Conservation (phyloP, 495 filamentous ascomycete species). For the Penicillium angulare region DNA sequence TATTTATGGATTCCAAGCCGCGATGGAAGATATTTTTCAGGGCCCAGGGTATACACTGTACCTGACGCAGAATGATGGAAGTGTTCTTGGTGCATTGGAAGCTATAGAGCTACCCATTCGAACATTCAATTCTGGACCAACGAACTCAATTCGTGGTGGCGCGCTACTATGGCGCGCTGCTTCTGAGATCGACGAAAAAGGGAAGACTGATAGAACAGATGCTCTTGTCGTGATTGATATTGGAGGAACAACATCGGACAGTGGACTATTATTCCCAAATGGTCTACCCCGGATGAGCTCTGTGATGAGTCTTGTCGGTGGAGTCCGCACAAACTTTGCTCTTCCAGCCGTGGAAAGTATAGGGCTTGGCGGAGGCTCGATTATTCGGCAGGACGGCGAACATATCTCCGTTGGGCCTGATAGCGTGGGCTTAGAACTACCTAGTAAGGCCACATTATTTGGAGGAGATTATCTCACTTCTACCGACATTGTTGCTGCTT, state of each 20-base stretch:
- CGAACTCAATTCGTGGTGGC: slow-evolving; percentile 52
- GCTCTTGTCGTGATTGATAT: slow-evolving; percentile 46
- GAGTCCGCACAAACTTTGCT: slow-evolving; percentile 48
- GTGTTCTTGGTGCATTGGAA: slow-evolving; percentile 38
- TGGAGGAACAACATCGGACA: slow-evolving; percentile 50
- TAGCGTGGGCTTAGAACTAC: slow-evolving; percentile 53
- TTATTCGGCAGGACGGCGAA: slow-evolving; percentile 37
- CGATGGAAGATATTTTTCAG: slow-evolving; percentile 35
- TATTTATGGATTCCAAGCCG: slow-evolving; percentile 39
- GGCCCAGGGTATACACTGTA: slow-evolving; percentile 39
- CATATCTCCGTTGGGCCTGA: slow-evolving; percentile 52
- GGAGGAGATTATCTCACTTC: slow-evolving; percentile 51
- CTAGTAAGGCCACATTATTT: slow-evolving; percentile 47
- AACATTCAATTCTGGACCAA: slow-evolving; percentile 52
- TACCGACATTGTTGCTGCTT: slow-evolving; percentile 47
- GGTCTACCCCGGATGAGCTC: slow-evolving; percentile 46
- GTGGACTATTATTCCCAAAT: slow-evolving; percentile 45
- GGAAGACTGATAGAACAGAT: slow-evolving; percentile 6
- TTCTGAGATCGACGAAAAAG: slow-evolving; percentile 28
- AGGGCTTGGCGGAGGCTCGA: slow-evolving; percentile 53
- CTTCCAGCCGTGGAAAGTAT: slow-evolving; percentile 54
- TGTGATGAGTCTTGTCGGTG: slow-evolving; percentile 40
- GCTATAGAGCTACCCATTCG: slow-evolving; percentile 48
- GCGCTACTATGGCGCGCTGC: slow-evolving; percentile 36
- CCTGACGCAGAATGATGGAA: slow-evolving; percentile 55